Conservation (phyloP, 345 rosid genomes). For the Eucalyptus cloeziana region DNA sequence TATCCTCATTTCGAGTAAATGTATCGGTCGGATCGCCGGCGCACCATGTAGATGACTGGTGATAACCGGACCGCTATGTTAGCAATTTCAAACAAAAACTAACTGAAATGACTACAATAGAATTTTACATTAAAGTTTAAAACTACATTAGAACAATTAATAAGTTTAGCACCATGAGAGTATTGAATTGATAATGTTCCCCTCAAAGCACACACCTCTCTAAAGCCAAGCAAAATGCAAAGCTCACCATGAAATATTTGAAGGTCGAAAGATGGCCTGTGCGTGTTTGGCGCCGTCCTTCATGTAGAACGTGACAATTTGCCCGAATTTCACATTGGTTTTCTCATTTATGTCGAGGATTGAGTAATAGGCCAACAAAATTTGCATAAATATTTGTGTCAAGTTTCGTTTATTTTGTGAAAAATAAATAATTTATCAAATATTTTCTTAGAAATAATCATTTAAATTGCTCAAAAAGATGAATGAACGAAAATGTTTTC, state of each 20-base stretch:
- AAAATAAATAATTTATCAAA: too few relatives aligned
- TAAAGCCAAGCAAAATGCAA: neutral
- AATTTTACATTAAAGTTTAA: neutral
- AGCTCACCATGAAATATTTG: neutral
- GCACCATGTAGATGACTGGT: neutral
- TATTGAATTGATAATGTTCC: neutral
- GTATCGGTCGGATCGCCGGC: rapidly evolving
- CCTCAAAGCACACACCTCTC: neutral
- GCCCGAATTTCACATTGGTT: neutral
- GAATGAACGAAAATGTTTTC: too few relatives aligned
- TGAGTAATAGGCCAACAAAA: neutral
- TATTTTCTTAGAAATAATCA: too few relatives aligned
- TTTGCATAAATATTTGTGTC: neutral
- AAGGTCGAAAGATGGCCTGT: neutral
- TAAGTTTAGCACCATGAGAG: neutral
- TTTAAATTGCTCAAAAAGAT: too few relatives aligned
- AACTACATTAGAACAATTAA: neutral
- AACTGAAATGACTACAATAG: neutral
- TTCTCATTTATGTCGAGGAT: neutral
- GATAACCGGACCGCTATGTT: neutral
- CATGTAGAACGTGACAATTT: neutral
- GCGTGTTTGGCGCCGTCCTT: neutral
- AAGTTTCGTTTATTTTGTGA: too few relatives aligned
- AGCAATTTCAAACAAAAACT: neutral
- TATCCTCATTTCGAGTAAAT: neutral